Evolutionary conservation across 2,329 filamentous ascomycete species (phyloP).

Genomic region (Emergomyces orientalis): DNA sequence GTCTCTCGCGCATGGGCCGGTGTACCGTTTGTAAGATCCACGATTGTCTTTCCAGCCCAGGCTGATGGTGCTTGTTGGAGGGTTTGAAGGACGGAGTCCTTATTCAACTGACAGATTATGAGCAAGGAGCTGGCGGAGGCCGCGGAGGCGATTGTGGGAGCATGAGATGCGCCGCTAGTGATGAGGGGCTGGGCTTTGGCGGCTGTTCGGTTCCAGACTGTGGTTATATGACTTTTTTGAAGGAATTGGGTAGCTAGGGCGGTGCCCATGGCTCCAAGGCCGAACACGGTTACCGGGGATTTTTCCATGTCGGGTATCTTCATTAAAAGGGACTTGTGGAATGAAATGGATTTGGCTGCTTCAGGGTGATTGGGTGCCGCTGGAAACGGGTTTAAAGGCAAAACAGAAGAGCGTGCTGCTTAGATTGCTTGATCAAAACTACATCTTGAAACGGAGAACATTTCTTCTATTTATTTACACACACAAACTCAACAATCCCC

Average conservation of each 20-base stretch:
- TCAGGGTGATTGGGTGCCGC: background rate
- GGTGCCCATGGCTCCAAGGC: slow-evolving; percentile 9
- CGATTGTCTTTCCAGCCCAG: slow-evolving; percentile 4
- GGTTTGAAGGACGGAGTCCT: slow-evolving; percentile 1
- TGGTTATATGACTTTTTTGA: slow-evolving; percentile 2
- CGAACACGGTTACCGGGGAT: slow-evolving; percentile 3
- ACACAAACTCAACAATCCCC: background rate
- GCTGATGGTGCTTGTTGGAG: background rate
- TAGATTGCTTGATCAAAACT: background rate
- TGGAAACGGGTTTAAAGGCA: background rate
- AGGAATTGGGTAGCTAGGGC: slow-evolving; percentile 8
- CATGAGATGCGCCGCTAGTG: slow-evolving; percentile 4
- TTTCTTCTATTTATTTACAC: background rate
- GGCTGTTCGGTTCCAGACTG: slow-evolving; percentile 9
- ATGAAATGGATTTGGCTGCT: background rate
- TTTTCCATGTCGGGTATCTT: background rate
- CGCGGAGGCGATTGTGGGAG: background rate
- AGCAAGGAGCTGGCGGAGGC: slow-evolving; percentile 3
- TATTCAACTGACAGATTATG: slow-evolving; percentile 9
- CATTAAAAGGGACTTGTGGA: background rate
- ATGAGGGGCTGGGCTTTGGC: slow-evolving; percentile 3
- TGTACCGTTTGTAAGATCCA: slow-evolving; percentile 9
- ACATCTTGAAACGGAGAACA: background rate
- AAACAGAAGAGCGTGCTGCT: background rate
- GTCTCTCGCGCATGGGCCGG: slow-evolving; percentile 1